Percentiles rank a stretch among this genome's conserved stretches.
Evolutionary conservation across 768 basidiomycete genomes (phyloP).

Genomic region (Pleurotus platypus): DNA sequence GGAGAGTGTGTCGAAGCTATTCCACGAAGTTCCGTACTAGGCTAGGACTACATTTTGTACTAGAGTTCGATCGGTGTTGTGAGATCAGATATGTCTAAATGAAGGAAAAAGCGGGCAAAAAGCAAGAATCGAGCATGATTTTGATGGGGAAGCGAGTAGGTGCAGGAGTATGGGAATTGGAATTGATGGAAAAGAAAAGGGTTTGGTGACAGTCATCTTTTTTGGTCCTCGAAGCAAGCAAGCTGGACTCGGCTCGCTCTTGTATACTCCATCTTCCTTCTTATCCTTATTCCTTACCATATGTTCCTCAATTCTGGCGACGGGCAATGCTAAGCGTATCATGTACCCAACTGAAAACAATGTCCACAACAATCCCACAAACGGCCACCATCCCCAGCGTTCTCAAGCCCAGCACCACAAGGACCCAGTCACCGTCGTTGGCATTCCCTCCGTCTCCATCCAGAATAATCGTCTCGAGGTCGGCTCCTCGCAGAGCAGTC

Average conservation of each 20-base stretch:
- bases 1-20: slow-evolving; percentile 87
- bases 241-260: slow-evolving; percentile 10
- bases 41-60: not conserved
- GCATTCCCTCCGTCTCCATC: slow-evolving; percentile 75
- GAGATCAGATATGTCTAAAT: slow-evolving; percentile 10
- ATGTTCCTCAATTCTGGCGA: slow-evolving; percentile 23
- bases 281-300: slow-evolving; percentile 17
- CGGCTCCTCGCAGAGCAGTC: slow-evolving; percentile 69
- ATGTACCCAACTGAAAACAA: slow-evolving; percentile 50
- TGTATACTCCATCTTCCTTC: slow-evolving; percentile 6
- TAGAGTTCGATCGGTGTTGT: not conserved
- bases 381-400: slow-evolving; percentile 22
- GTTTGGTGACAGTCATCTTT: slow-evolving; percentile 10
- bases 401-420: slow-evolving; percentile 33
- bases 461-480: slow-evolving; percentile 67
- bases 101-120: slow-evolving; percentile 1
- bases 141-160: slow-evolving; percentile 5
- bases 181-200: slow-evolving; percentile 11
- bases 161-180: slow-evolving; percentile 7
- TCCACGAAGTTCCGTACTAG: slow-evolving; percentile 88
- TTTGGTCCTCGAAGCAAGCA: slow-evolving; percentile 10
- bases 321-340: slow-evolving; percentile 58
- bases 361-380: slow-evolving; percentile 30
- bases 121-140: not conserved
- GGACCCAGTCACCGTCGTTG: slow-evolving; percentile 65